These are phyloP conservation scores for Sporothrix euskadiensis DNA, from an alignment of 2,329 filamentous ascomycete genomes.

Conservation along the genomic window DNA sequence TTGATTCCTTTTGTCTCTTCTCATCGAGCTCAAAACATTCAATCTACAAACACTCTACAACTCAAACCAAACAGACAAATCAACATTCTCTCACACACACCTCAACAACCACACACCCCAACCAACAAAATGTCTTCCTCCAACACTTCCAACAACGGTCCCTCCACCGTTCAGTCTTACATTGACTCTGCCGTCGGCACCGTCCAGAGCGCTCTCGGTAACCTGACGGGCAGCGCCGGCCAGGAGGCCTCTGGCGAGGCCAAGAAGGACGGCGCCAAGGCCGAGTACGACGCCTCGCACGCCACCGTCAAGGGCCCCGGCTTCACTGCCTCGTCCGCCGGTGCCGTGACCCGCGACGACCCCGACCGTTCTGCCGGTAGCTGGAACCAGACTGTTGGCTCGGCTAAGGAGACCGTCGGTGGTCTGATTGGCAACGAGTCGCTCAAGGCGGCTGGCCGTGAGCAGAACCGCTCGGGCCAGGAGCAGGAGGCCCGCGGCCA, in stretches of 20 bases:
- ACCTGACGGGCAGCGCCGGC: constrained; percentile 68
- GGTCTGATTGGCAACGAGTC: constrained; percentile 72
- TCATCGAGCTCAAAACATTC: neutral
- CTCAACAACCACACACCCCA: constrained; percentile 29
- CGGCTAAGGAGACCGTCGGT: constrained; percentile 79
- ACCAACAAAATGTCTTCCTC: constrained; percentile 24
- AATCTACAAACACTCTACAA: neutral
- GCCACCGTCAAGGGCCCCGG: constrained; percentile 73
- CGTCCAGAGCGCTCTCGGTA: constrained; percentile 70
- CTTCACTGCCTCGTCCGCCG: constrained; percentile 66
- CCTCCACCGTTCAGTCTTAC: constrained; percentile 79
- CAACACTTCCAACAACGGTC: constrained; percentile 42
- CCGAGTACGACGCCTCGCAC: constrained; percentile 73
- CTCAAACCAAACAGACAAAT: neutral
- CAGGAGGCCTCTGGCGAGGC: constrained; percentile 66
- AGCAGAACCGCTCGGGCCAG: constrained; percentile 80
- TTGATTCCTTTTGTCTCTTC: neutral
- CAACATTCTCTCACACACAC: neutral
- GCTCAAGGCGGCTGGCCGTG: constrained; percentile 70
- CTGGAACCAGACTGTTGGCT: constrained; percentile 88
- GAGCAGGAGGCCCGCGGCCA: constrained; percentile 82
- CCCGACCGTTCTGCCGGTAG: constrained; percentile 69
- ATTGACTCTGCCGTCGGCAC: constrained; percentile 71
- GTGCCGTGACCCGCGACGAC: constrained; percentile 70
- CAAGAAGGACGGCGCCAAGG: constrained; percentile 64